Base-by-base conservation (phyloP, 495 filamentous ascomycete species). In the Aspergillus avenaceus region DNA sequence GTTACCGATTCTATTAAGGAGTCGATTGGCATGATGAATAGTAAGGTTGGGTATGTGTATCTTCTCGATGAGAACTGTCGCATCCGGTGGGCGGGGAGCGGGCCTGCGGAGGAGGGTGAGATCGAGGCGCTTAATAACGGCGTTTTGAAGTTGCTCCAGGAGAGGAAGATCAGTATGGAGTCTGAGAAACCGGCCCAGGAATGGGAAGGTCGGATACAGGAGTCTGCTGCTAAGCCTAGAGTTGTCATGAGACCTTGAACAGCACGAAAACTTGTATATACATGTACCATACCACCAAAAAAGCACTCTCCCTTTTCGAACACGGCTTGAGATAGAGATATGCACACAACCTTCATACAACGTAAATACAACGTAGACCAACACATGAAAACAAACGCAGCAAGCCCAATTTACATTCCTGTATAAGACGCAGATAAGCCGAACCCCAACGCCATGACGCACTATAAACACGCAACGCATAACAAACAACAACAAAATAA, bases 81-180 rank as follows among this genome's bases (percentile, higher is more conserved):
- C 70, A 97, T 99, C 51, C 80, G 93, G 27, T 99, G 93, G 93
- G 93, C 92, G 0, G 93, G 88, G 3, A 91, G 90, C 66, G 93
- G 90, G n/a, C 65, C 73, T 31, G 85, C 87, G 12, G 76, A 84
- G 38, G 74, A 67, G 4, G 77, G 74, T 16, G 93, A 97, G 75
- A 78, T 77, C 63, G 81, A 85, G 46, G 78, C 81, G 3, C 58
- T 99, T 57, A 82, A 84, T 8, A 84, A 75, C 57, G 86, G 86
- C 1, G 45, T 91, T 41, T 75, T 64, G 63, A 84, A 80, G 63
- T 68, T 98, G 49, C 61, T 88, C 56, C 79, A 82, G 7, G 86
- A 93, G 42, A 64, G 60, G 50, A 69, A 57, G 27, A 48, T 64
- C 26, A 53, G 52, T 49, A 41, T 55, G 25, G 55, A 62, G 36